phyloP scores from a whole-genome alignment of 2,329 filamentous ascomycete genomes.

The Triangularia setosa region DNA sequence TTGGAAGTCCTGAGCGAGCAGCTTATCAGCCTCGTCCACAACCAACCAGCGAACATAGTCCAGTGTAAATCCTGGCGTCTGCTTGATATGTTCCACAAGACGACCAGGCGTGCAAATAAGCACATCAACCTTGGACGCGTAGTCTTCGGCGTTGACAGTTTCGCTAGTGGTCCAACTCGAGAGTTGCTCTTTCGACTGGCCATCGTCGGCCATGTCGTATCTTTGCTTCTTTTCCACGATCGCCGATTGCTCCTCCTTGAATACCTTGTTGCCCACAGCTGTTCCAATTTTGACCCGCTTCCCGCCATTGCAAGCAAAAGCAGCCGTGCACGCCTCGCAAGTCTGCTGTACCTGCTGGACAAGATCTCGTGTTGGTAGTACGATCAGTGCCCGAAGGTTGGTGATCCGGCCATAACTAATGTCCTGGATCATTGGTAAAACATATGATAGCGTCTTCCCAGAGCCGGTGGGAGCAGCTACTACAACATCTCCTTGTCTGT shows the following conservation, averaged over 20 bases:
- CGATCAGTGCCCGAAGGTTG: constrained; percentile 71
- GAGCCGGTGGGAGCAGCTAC: constrained; percentile 93
- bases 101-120: constrained; percentile 89
- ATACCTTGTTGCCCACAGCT: constrained; percentile 74
- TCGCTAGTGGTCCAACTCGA: not conserved
- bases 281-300: constrained; percentile 75
- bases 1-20: constrained; percentile 88
- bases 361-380: constrained; percentile 86
- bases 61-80: constrained; percentile 77
- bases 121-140: constrained; percentile 65
- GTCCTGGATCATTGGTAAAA: constrained; percentile 77
- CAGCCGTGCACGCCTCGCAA: constrained; percentile 68
- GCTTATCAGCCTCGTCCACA: constrained; percentile 89
- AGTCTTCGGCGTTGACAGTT: constrained; percentile 29
- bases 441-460: constrained; percentile 90
- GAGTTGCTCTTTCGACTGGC: constrained; percentile 27
- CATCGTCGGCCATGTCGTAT: constrained; percentile 51
- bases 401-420: constrained; percentile 63
- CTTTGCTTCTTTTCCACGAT: constrained; percentile 44
- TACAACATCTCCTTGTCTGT: constrained; percentile 71
- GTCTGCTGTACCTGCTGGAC: constrained; percentile 81
- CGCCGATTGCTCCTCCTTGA: constrained; percentile 59
- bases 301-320: constrained; percentile 50
- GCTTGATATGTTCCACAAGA: constrained; percentile 83
- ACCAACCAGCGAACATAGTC: constrained; percentile 81